Evolutionary conservation across 1,139 yeast species (phyloP), one percentile per base, ranked within the genome.

Genomic region (Pichia sp.): DNA sequence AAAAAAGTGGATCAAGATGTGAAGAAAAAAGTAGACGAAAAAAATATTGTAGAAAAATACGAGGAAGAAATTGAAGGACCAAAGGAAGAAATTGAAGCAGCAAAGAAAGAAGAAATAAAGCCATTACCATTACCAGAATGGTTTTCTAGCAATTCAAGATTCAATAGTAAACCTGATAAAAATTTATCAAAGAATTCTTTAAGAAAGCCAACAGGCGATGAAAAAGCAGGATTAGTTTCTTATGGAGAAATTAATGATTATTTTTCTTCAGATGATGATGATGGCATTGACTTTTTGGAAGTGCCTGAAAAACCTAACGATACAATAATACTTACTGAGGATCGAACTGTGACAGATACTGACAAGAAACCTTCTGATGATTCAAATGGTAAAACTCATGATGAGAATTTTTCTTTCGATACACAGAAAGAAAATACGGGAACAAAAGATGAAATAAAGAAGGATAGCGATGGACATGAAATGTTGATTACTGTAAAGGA

Each of bases 191-290:
- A 25, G 5, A 10, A 10, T 7, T 4, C n/a, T 2, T 36, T n/a
- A 26, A 36, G 28, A 9, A 52, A 55, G n/a, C 45, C 56, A 25
- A 62, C 69, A 3, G 75, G 69, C 39, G 79, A 76, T 45, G 76
- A 75, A 50, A 69, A 68, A 38, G 74, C 73, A 0, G 82, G 82
- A 0, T 61, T 78, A 49, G 68, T 76, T 11, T 67, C 78, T 0
- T 76, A 78, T 75, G 64, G 63, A 35, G 79, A 75, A 46, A 76
- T 76, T 2, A 68, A 66, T 45, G 63, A 66, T 8, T 53, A 65
- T 39, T 49, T 71, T 29, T 47, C 59, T 48, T 34, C 41, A 31
- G 53, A 46, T 30, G 53, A 43, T 2, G 49, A 48, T 10, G 38
- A 43, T 34, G 50, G 49, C 30, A 34, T 33, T 35, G 51, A 45